Conservation (phyloP, 2,329 filamentous ascomycete species). For the Alternaria conjuncta region DNA sequence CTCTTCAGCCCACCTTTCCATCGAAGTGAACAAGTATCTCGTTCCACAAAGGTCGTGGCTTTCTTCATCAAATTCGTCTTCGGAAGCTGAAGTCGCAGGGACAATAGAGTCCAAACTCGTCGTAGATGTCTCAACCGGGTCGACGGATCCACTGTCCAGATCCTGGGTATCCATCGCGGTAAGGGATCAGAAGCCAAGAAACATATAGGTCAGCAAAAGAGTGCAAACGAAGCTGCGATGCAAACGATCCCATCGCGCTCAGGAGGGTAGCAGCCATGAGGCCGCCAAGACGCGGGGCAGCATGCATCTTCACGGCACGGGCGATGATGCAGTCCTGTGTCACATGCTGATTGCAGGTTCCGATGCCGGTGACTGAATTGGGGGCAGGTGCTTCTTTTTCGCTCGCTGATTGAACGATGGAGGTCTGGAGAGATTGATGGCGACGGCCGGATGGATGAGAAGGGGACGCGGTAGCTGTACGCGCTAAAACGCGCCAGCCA, state of each 20-base stretch:
- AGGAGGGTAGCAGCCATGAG: not conserved
- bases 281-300: slow-evolving; percentile 1
- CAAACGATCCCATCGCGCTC: too few species aligned
- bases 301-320: not conserved
- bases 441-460: not conserved
- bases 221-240: too few species aligned
- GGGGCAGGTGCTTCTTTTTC: too few species aligned
- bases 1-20: too few species aligned
- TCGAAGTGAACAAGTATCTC: too few species aligned
- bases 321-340: not conserved
- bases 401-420: too few species aligned
- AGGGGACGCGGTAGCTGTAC: not conserved
- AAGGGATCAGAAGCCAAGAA: too few species aligned
- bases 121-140: not conserved
- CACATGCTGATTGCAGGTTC: not conserved
- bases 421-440: not conserved
- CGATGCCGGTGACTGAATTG: not conserved
- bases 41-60: not conserved
- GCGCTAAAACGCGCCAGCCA: not conserved
- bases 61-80: not conserved
- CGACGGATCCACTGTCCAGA: rapidly evolving
- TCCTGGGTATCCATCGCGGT: not conserved
- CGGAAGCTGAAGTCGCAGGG: too few species aligned
- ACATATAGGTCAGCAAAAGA: rapidly evolving
- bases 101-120: too few species aligned